phyloP scores from a whole-genome alignment of 1,139 yeast genomes.

The Suhomyces bokatorum region DNA sequence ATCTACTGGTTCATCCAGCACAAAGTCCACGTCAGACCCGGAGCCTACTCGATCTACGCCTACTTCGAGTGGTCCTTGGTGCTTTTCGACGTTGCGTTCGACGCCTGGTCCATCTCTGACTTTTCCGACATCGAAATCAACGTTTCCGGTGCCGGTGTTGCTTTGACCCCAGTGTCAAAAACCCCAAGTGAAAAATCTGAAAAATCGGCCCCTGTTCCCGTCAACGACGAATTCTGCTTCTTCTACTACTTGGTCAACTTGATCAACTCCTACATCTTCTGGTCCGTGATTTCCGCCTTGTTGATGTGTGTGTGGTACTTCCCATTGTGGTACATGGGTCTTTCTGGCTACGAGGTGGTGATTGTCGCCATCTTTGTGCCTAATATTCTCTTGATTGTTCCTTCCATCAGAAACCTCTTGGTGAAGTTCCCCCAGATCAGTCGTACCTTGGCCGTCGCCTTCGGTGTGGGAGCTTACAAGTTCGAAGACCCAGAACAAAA shows the following conservation, averaged over 20 bases:
- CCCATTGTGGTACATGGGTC: conserved; percentile 98
- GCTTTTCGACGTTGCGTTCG: conserved; percentile 79
- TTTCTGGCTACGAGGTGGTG: conserved; percentile 87
- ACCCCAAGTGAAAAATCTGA: background rate
- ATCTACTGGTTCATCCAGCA: conserved; percentile 90
- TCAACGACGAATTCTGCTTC: conserved; percentile 33
- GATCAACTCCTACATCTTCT: conserved; percentile 68
- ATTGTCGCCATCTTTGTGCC: conserved; percentile 55
- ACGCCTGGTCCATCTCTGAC: conserved; percentile 74
- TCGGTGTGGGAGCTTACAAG: conserved; percentile 77
- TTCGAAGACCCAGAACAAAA: conserved; percentile 68
- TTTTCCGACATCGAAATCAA: conserved; percentile 57
- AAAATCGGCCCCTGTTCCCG: background rate
- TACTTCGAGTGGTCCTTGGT: conserved; percentile 93
- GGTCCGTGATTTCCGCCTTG: conserved; percentile 81
- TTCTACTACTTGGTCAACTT: conserved; percentile 48
- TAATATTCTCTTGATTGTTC: conserved; percentile 57
- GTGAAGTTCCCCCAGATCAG: conserved; percentile 45
- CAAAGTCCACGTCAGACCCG: conserved; percentile 81
- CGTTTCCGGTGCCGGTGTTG: conserved; percentile 25
- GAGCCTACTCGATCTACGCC: conserved; percentile 95
- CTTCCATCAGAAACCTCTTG: conserved; percentile 49
- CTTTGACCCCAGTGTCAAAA: conserved; percentile 8
- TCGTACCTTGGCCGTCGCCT: conserved; percentile 56
- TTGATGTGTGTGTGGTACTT: conserved; percentile 93